Evolutionary conservation across 495 filamentous ascomycete genomes (phyloP).

Genomic region (Lasiosphaeris hirsuta): DNA sequence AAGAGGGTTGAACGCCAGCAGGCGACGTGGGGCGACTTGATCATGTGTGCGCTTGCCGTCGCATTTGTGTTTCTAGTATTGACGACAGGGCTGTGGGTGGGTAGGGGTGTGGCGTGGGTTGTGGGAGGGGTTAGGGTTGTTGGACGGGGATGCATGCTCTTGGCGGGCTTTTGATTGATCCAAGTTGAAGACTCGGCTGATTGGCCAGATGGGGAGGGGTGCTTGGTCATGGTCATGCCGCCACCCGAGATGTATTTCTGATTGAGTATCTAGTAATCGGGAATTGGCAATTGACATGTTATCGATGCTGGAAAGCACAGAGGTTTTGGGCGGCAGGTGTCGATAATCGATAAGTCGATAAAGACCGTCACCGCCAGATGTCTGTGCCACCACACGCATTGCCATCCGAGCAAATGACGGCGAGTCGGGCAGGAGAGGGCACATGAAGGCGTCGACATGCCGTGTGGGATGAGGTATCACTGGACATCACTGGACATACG

Average conservation of each 20-base stretch:
- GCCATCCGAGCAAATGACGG: no score
- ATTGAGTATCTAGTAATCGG: no score
- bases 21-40: slow-evolving; percentile 23
- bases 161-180: slow-evolving; percentile 19
- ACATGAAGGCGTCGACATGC: not conserved
- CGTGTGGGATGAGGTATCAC: slow-evolving; percentile 1
- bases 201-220: no score
- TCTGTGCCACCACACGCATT: no score
- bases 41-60: slow-evolving; percentile 21
- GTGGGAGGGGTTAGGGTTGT: slow-evolving; percentile 8
- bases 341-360: no score
- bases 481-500: not conserved
- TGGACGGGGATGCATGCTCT: slow-evolving; percentile 10
- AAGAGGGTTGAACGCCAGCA: slow-evolving; percentile 14
- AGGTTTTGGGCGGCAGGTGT: no score
- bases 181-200: not conserved
- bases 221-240: no score
- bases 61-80: slow-evolving; percentile 20
- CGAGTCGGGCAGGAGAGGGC: not conserved
- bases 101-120: slow-evolving; percentile 18
- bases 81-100: slow-evolving; percentile 15
- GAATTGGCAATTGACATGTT: no score
- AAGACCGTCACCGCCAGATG: no score
- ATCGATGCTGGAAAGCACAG: no score
- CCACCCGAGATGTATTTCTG: no score